Base-by-base conservation (phyloP, 1,284 basidiomycete genomes). In the Inonotus obliquus region DNA sequence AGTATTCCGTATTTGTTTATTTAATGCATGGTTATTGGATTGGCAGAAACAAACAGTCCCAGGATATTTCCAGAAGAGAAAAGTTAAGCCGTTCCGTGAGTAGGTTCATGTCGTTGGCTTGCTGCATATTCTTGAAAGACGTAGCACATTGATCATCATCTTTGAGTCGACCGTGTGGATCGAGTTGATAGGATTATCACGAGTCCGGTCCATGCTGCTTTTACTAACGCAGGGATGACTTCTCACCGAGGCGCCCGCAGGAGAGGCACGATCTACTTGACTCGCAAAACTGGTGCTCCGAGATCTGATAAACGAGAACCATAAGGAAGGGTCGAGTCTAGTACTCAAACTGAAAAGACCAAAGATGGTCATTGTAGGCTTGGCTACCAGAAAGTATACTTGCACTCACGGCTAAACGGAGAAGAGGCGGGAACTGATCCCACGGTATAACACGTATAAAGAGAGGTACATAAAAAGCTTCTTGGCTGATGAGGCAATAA, bases 201-300 rank as follows among this genome's bases (percentile, higher is more conserved):
- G 35, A 55, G 53, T 17, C n/a, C 19, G 48, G 38, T 38, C 17
- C 35, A 41, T 51, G 37, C 23, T 29, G 49, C 37, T 53, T 48
- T 38, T 29, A 13, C 58, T 21, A 25, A 52, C 38, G 35, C 17
- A 39, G 58, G 57, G 23, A 41, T 32, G 9, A 29, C 51, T 59
- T 59, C 58, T 59, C 32, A 27, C 58, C 51, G 57, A 19, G 29
- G 37, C 39, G 49, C 49, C 58, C 58, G 52, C 25, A 19, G n/a
- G 3, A 47, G 21, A 29, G 41, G 23, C 13, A 2, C 23, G 14
- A 55, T 39, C 21, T 41, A 14, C 23, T 7, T 49, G 9, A 19
- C 10, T n/a, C 45, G 13, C n/a, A n/a, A n/a, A n/a, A n/a, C n/a
- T n/a, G n/a, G n/a, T 23, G 25, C 21, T 55, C 38, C 37, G 19